A percentile compares a stretch with the other conserved stretches of the same genome.
These are phyloP conservation scores for Bolboschoenoplectus hybrid DNA, from an alignment of 202 grass and related monocot species.

Conservation along the genomic window DNA sequence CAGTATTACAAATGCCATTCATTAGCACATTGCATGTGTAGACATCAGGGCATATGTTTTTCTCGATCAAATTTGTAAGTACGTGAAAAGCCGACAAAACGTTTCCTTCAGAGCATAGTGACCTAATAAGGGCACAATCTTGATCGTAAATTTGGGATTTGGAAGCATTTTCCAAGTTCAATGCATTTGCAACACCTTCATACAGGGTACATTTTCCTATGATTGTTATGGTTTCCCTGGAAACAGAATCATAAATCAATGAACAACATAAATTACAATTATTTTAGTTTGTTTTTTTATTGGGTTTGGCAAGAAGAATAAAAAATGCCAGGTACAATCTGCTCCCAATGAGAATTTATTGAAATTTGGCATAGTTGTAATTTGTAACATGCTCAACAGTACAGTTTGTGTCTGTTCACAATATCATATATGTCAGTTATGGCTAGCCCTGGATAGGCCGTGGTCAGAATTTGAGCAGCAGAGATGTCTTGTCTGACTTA, in stretches of 20 bases:
- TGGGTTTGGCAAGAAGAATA: background rate
- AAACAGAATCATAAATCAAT: constrained; percentile 28
- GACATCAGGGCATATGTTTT: constrained; percentile 34
- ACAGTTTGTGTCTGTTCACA: background rate
- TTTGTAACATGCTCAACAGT: background rate
- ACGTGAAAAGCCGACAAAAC: constrained; percentile 43
- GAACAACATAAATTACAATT: background rate
- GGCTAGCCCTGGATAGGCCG: background rate
- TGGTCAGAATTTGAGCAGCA: background rate
- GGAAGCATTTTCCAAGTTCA: constrained; percentile 40
- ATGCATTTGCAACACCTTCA: constrained; percentile 36
- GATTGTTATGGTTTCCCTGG: constrained; percentile 54
- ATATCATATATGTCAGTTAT: background rate
- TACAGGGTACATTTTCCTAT: constrained; percentile 46
- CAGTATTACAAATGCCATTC: constrained; percentile 55
- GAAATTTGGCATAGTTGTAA: background rate
- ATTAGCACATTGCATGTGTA: constrained; percentile 52
- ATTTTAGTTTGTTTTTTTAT: constrained; percentile 20
- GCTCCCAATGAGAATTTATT: background rate
- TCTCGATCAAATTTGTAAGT: constrained; percentile 38
- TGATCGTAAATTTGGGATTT: constrained; percentile 30
- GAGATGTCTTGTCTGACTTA: background rate
- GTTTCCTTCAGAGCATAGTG: constrained; percentile 46
- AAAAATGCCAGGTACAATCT: background rate
- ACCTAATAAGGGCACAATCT: constrained; percentile 52